Evolutionary conservation across 1,284 basidiomycete genomes (phyloP), one percentile per base, ranked within the genome.

Genomic region (Takashimella koratensis): DNA sequence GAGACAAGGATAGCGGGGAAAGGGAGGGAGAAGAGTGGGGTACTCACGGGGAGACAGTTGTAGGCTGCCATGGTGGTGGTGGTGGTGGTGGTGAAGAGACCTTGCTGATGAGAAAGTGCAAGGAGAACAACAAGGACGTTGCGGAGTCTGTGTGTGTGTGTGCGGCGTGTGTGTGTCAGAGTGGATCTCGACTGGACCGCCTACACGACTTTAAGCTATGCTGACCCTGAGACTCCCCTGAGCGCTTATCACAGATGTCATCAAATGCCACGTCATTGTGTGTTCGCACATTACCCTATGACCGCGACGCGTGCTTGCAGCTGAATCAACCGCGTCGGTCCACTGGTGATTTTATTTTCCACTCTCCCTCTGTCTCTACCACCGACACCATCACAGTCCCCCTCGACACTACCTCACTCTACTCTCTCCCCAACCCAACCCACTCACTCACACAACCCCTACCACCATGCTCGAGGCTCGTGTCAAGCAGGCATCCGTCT

Each of bases 381-480:
- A 16, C 40, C 25, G 24, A 42, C 52, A 45, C 50, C 43, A 42
- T 13, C 44, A 19, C 25, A 19, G 21, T n/a, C n/a, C 16, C 30
- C 16, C 30, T 36, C 16, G 30, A 36, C 16, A 8, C 16, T 8
- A 8, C 26, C 44, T 10, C 23, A 2, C 23, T n/a, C 44, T 48
- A 19, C 46, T 41, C 49, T 21, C 43, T 39, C 23, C 39, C 45
- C 43, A 40, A 20, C 5, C 45, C 27, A 39, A 45, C 25, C 20
- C 45, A 26, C 41, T 19, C 43, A 44, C 24, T 36, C 53, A 27
- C 20, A 44, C 45, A 26, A 45, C 11, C 24, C 26, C 36, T 11
- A 41, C 27, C 39, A 79, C 62, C 58, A 94, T 95, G 91, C 83
- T 94, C 62, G 91, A 94, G 85, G 91, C 91, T 20, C 87, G 87